These are phyloP conservation scores for Suhomyces terraborum DNA, from an alignment of 1,139 yeast species.

Conservation along the genomic window DNA sequence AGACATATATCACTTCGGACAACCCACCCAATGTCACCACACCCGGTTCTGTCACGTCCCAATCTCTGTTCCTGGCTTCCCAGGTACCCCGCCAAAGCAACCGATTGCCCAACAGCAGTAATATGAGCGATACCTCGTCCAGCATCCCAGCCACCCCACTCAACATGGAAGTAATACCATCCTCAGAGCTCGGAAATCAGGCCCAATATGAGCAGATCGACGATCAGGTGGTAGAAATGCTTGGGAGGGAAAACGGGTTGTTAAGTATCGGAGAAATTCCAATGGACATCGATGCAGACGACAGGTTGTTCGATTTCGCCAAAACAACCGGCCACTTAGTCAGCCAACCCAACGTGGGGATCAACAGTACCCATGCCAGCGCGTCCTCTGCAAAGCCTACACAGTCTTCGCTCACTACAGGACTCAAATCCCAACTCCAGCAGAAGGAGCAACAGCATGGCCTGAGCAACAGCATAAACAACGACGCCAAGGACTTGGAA, in stretches of 20 bases:
- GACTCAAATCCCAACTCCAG: slow-evolving; percentile 25
- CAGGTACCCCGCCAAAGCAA: slow-evolving; percentile 15
- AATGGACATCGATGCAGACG: slow-evolving; percentile 16
- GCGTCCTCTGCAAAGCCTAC: slow-evolving; percentile 16
- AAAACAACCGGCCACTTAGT: slow-evolving; percentile 1
- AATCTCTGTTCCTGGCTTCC: slow-evolving; percentile 13
- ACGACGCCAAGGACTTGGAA: slow-evolving; percentile 38
- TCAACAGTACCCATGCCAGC: slow-evolving; percentile 12
- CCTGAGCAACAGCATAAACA: slow-evolving; percentile 12
- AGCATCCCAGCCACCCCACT: slow-evolving; percentile 24
- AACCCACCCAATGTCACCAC: slow-evolving; percentile 20
- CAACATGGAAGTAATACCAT: slow-evolving; percentile 25
- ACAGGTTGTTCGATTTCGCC: slow-evolving; percentile 25
- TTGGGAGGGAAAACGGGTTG: slow-evolving; percentile 5
- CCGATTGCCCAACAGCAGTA: slow-evolving; percentile 4
- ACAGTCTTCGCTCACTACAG: slow-evolving; percentile 30
- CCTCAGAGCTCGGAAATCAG: slow-evolving; percentile 10
- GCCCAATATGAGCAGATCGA: slow-evolving; percentile 6
- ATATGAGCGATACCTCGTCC: slow-evolving; percentile 12
- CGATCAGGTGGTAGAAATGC: slow-evolving; percentile 13
- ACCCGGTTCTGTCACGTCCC: slow-evolving; percentile 29
- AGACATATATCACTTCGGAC: slow-evolving; percentile 8
- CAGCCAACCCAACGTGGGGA: slow-evolving; percentile 5
- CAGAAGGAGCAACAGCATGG: slow-evolving; percentile 7
- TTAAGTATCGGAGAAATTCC: slow-evolving; percentile 11